These are phyloP conservation scores for Populus trichocarpa DNA, from an alignment of 441 rosid species.

Conservation along the genomic window DNA sequence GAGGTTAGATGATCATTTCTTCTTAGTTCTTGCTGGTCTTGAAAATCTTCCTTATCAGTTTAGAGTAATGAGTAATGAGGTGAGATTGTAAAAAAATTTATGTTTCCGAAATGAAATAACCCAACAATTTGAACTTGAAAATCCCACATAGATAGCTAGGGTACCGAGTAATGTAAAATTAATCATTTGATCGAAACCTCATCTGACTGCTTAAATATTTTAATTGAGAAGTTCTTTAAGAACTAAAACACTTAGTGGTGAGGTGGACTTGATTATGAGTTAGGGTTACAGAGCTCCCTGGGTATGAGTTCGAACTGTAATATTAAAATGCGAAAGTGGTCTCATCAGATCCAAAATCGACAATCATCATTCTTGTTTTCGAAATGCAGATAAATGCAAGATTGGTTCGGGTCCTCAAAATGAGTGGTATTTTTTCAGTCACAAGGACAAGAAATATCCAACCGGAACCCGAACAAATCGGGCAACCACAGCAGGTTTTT, in stretches of 20 bases:
- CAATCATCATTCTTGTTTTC: neutral
- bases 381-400: conserved; percentile 64
- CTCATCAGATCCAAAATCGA: neutral
- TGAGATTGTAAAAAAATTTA: neutral
- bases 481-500: conserved; percentile 84
- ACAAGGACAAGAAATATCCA: conserved; percentile 52
- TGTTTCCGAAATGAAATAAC: neutral
- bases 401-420: conserved; percentile 89
- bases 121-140: neutral
- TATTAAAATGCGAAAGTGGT: neutral
- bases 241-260: neutral
- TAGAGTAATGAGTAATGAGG: neutral
- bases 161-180: neutral
- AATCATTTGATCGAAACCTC: neutral
- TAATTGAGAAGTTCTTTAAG: neutral
- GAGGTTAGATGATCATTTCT: conserved; percentile 42
- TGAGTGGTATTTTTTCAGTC: conserved; percentile 77
- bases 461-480: conserved; percentile 91
- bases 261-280: neutral
- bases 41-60: neutral
- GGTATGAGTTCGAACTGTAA: neutral
- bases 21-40: no score
- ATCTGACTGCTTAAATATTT: neutral
- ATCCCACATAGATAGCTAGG: neutral
- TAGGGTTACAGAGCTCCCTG: neutral